Percentiles rank a stretch among this genome's conserved stretches.
Conservation (phyloP, 2,329 filamentous ascomycete species). For the Dactylellina leptospora region DNA sequence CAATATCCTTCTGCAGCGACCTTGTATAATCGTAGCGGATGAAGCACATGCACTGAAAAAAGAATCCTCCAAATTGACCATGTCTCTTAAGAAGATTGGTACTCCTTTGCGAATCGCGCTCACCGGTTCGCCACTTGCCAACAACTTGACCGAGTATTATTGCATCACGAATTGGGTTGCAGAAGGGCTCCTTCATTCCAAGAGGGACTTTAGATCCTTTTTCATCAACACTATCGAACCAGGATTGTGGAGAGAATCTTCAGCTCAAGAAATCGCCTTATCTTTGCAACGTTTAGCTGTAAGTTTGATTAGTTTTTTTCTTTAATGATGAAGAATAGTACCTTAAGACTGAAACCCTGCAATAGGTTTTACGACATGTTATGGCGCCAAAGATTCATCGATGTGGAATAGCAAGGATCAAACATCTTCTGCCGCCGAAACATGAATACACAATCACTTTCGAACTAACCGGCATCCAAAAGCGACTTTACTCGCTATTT, state of each 20-base stretch:
- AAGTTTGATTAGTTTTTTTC: neutral
- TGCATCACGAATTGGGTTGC: slow-evolving; percentile 86
- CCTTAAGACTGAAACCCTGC: slow-evolving; percentile 62
- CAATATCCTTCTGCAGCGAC: slow-evolving; percentile 65
- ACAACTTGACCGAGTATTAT: slow-evolving; percentile 82
- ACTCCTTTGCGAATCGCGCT: slow-evolving; percentile 80
- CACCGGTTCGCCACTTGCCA: slow-evolving; percentile 85
- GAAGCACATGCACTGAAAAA: slow-evolving; percentile 86
- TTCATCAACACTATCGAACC: slow-evolving; percentile 77
- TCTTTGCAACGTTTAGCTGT: slow-evolving; percentile 22
- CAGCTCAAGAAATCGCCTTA: slow-evolving; percentile 20
- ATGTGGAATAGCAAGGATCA: slow-evolving; percentile 73
- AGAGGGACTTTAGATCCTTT: slow-evolving; percentile 73
- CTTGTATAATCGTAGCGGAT: slow-evolving; percentile 81
- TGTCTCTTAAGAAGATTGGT: slow-evolving; percentile 69
- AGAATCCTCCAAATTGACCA: slow-evolving; percentile 64
- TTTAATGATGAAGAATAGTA: neutral
- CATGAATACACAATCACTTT: slow-evolving; percentile 82
- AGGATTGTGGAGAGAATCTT: slow-evolving; percentile 75
- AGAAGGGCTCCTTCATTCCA: slow-evolving; percentile 76
- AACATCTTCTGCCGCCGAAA: slow-evolving; percentile 75
- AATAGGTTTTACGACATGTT: slow-evolving; percentile 11
- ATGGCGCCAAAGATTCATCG: slow-evolving; percentile 82
- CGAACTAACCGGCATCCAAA: slow-evolving; percentile 73
- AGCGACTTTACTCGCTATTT: slow-evolving; percentile 66